Evolutionary conservation across 2,329 filamentous ascomycete species (phyloP), one percentile per base, ranked within the genome.

Genomic region (Xylariales sp.): DNA sequence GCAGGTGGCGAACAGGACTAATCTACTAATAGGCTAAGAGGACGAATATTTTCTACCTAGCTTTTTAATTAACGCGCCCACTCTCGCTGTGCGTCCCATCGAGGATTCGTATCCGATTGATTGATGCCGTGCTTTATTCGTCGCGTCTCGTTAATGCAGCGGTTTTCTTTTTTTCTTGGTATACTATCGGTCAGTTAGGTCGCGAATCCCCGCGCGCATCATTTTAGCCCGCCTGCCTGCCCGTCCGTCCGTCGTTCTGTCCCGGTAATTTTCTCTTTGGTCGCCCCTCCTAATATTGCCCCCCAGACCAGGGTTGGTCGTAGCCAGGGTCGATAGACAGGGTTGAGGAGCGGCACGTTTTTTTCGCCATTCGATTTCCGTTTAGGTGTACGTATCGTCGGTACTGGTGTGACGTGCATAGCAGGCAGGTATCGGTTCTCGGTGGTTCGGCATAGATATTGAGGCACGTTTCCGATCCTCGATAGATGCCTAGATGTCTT

Each of bases 401-500:
- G 45, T 9, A 52, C 61, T 14, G 43, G 28, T 55, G 54, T 28
- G 12, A 62, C 48, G 30, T 45, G 45, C 41, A 14, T 41, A 23
- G 23, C 23, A 23, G 23, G 23, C 23, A 23, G 39, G 54, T 54
- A 43, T 59, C 48, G 46, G 52, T 52, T 52, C n/a, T 46, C 54
- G 30, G 65, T 43, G 49, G 34, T 46, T 41, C 60, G 54, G 54
- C 54, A 45, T 36, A 30, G 30, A 14, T 10, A 41, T 49, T 18
- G 32, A 41, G 7, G 30, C 16, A 41, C 14, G 12, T 3, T 45
- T 18, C 48, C 41, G 8, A 45, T 32, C 18, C 8, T 41, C 12
- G 16, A 48, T 39, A 30, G 49, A 45, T 46, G 23, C 23, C 23
- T 23, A 48, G n/a, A 65, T 64, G 65, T 60, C 60, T 55, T 60